Percentiles rank a stretch among this genome's conserved stretches.
Conservation (phyloP, 139 green algal genomes). For the Trebouxia sp. region DNA sequence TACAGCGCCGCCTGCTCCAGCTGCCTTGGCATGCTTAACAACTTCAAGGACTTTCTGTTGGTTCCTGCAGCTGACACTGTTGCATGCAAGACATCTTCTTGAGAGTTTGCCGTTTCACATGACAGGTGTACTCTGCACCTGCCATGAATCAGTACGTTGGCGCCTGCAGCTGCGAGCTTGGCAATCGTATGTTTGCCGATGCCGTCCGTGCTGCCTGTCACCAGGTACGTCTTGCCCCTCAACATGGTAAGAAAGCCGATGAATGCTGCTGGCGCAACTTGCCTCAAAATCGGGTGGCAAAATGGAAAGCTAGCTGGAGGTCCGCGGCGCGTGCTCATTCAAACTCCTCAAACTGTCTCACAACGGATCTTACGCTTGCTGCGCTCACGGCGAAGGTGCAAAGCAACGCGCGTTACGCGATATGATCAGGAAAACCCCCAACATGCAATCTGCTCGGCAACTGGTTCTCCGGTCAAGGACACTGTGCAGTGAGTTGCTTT, state of each 20-base stretch:
- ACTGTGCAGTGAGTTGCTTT: too few relatives aligned
- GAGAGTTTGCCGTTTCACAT: not conserved
- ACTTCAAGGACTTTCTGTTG: constrained; percentile 16
- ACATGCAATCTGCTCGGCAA: too few relatives aligned
- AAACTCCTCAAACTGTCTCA: too few relatives aligned
- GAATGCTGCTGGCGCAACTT: too few relatives aligned
- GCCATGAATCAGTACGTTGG: constrained; percentile 67
- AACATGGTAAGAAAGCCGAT: not conserved
- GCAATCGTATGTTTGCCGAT: constrained; percentile 69
- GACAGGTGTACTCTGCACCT: constrained; percentile 3
- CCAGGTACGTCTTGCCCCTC: constrained; percentile 45
- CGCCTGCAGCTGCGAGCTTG: constrained; percentile 49
- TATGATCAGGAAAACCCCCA: too few relatives aligned
- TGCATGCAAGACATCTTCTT: not conserved
- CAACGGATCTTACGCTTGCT: too few relatives aligned
- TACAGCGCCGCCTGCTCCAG: not conserved
- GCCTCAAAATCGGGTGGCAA: too few relatives aligned
- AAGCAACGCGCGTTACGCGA: too few relatives aligned
- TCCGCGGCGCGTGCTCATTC: too few relatives aligned
- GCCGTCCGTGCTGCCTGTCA: constrained; percentile 70
- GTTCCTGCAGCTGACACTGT: constrained; percentile 32
- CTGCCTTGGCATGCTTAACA: constrained; percentile 1
- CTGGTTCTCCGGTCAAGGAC: too few relatives aligned
- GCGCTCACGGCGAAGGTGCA: too few relatives aligned
- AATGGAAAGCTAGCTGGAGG: too few relatives aligned